These are phyloP conservation scores for Sclerotinia subarctica DNA, from an alignment of 2,329 filamentous ascomycete genomes.

Conservation along the genomic window DNA sequence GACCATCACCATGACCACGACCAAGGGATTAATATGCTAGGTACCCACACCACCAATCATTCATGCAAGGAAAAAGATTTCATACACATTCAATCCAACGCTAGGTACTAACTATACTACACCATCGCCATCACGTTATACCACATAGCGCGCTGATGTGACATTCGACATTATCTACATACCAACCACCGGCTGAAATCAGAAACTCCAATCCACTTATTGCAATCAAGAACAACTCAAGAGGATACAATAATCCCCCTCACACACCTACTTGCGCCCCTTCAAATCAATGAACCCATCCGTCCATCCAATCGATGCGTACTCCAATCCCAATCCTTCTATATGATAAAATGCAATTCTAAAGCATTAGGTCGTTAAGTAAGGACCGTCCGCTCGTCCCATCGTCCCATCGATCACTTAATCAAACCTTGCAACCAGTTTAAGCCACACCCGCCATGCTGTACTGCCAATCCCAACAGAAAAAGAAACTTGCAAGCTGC, in stretches of 20 bases:
- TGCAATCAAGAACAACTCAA: background rate
- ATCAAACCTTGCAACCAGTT: background rate
- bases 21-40: too few species aligned
- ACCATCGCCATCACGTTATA: background rate
- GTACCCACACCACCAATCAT: too few species aligned
- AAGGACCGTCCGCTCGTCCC: background rate
- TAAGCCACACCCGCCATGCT: background rate
- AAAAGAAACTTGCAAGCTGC: background rate
- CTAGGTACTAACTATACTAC: background rate
- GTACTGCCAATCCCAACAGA: background rate
- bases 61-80: background rate
- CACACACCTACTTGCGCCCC: background rate
- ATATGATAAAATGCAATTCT: conserved; percentile 8
- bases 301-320: background rate
- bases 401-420: background rate
- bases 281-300: background rate
- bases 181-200: background rate
- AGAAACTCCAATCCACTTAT: background rate
- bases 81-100: background rate
- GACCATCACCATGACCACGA: too few species aligned
- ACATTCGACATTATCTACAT: background rate
- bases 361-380: background rate
- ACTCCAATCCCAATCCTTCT: conserved; percentile 2
- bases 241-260: background rate
- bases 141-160: background rate